Percentiles rank a stretch among this genome's conserved stretches.
Evolutionary conservation across 768 basidiomycete species (phyloP).

Genomic region (Leccinellum rugosiceps): DNA sequence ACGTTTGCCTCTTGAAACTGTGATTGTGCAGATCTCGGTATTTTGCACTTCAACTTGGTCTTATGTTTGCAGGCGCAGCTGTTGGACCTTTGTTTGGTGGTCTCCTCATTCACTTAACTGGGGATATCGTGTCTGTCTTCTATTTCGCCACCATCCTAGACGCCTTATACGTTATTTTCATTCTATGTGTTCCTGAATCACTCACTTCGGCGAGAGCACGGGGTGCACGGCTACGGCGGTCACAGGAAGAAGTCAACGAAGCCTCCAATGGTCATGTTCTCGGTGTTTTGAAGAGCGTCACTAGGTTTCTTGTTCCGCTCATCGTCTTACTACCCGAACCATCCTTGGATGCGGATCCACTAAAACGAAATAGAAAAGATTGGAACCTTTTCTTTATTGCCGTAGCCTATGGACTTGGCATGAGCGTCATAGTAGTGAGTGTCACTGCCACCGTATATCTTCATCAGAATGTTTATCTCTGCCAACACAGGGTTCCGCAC

Average conservation of each 20-base stretch:
- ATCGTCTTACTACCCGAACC: constrained; percentile 53
- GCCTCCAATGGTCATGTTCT: background rate
- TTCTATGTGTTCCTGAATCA: constrained; percentile 75
- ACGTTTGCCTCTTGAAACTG: constrained; percentile 1
- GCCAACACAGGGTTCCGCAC: constrained; percentile 47
- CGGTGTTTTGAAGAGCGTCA: constrained; percentile 38
- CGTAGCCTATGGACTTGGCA: constrained; percentile 45
- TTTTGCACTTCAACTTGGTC: constrained; percentile 64
- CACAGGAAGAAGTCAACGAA: constrained; percentile 9
- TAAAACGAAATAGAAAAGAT: constrained; percentile 45
- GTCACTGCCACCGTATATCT: background rate
- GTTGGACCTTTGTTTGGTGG: constrained; percentile 74
- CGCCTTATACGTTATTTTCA: constrained; percentile 43
- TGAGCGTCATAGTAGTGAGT: constrained; percentile 50
- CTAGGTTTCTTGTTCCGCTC: constrained; percentile 71
- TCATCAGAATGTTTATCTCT: background rate
- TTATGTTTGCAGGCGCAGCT: constrained; percentile 71
- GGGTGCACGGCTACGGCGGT: constrained; percentile 17
- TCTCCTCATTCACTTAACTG: constrained; percentile 57
- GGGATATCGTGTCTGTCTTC: constrained; percentile 61
- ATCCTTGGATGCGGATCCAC: constrained; percentile 32
- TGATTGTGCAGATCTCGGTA: constrained; percentile 48
- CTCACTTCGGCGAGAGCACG: constrained; percentile 49
- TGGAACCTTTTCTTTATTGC: constrained; percentile 66
- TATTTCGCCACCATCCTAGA: constrained; percentile 58